Evolutionary conservation across 2,329 filamentous ascomycete species (phyloP), one percentile per base, ranked within the genome.

Genomic region (Cordyceps cicadae): DNA sequence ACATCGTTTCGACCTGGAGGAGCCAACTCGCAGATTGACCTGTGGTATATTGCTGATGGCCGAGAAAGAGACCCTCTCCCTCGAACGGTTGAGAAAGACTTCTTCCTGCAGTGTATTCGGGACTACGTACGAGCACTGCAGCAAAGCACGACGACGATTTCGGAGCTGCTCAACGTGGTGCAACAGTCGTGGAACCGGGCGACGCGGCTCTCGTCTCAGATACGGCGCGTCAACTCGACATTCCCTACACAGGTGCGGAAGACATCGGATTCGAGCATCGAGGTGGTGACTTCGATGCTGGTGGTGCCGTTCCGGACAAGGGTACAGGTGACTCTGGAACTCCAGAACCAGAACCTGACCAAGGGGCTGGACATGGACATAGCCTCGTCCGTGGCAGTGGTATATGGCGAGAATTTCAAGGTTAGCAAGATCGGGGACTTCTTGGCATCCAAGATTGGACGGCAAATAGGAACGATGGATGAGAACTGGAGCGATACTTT

Each of bases 361-460:
- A 75, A 77, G n/a, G 78, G 80, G 3, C 74, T 87, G 12, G 78
- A 82, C 1, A 77, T 90, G 41, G 71, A 72, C 15, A 74, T 88
- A 26, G 74, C 74, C 6, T 77, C 81, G 1, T 76, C 75, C 24
- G 88, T 85, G 0, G 79, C 77, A 57, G 84, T 92, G 1, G 77
- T 91, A 2, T 94, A 94, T 70, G 90, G 90, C 0, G 89, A 93
- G 73, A 80, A 82, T 62, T 92, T 92, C 71, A 89, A 90, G 64
- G 84, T 86, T 64, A 82, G 78, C 54, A 92, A 90, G 72, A 87
- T 94, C 77, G 77, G 76, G n/a, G 87, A 90, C 60, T 92, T 89
- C 65, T 69, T 94, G 64, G 71, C 76, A 14, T 80, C 80, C 41
- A 70, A 69, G 79, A 81, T 70, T 75, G 87, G 68, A 72, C 77